A percentile compares a stretch with the other conserved stretches of the same genome.
phyloP scores from a whole-genome alignment of 768 basidiomycete genomes.

The Cystofilobasidium capitatum region DNA sequence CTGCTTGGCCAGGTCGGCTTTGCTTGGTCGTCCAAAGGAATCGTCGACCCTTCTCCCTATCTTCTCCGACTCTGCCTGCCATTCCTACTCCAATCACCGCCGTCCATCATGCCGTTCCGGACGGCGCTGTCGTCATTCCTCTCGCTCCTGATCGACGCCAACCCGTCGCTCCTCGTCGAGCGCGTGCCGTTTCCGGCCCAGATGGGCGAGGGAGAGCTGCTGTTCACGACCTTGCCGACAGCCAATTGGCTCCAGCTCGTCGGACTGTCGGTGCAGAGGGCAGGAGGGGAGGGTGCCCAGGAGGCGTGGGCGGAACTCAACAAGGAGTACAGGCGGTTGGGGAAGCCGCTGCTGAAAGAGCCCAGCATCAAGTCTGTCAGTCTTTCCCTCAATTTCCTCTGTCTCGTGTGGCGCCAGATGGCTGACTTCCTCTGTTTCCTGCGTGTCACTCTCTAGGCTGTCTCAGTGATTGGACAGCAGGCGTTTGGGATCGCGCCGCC shows the following conservation, averaged over 20 bases:
- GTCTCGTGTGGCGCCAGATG: not conserved
- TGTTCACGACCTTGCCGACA: slow-evolving; percentile 61
- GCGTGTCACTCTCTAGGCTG: slow-evolving; percentile 9
- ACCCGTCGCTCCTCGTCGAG: slow-evolving; percentile 42
- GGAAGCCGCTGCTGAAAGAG: slow-evolving; percentile 46
- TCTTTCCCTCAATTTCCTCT: slow-evolving; percentile 27
- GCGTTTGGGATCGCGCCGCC: slow-evolving; percentile 85
- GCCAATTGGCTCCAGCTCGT: slow-evolving; percentile 88
- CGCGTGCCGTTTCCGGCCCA: slow-evolving; percentile 31
- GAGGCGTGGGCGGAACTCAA: slow-evolving; percentile 60
- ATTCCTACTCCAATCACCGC: slow-evolving; percentile 62
- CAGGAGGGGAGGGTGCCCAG: slow-evolving; percentile 64
- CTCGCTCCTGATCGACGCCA: slow-evolving; percentile 50
- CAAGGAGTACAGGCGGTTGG: slow-evolving; percentile 42
- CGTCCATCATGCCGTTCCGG: slow-evolving; percentile 84
- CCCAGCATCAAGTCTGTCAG: slow-evolving; percentile 46
- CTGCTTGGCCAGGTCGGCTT: slow-evolving; percentile 76
- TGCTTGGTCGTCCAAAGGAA: slow-evolving; percentile 53
- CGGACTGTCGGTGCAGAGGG: slow-evolving; percentile 72
- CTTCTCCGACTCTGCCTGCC: slow-evolving; percentile 77
- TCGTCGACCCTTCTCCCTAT: slow-evolving; percentile 59
- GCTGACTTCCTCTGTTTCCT: not conserved
- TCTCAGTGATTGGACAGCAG: slow-evolving; percentile 12
- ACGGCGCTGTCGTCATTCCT: slow-evolving; percentile 80
- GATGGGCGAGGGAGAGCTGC: slow-evolving; percentile 50